phyloP scores from a whole-genome alignment of 495 filamentous ascomycete genomes.

The Daldinia grandis region DNA sequence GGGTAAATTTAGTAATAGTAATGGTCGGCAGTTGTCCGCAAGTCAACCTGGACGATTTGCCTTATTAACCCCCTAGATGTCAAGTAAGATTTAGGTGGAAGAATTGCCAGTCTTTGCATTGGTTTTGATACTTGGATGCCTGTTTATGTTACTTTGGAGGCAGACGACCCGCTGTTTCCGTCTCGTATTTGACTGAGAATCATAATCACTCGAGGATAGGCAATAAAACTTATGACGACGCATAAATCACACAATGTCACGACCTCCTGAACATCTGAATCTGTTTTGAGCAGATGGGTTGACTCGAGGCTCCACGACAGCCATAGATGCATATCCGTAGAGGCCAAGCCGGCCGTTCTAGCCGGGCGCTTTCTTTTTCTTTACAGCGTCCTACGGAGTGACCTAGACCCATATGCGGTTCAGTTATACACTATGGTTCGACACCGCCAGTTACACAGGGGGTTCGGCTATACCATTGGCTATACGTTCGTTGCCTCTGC shows the following conservation, averaged over 20 bases:
- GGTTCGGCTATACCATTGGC: slow-evolving; percentile 12
- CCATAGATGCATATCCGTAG: slow-evolving; percentile 8
- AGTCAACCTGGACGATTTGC: slow-evolving; percentile 6
- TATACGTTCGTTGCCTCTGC: slow-evolving; percentile 3
- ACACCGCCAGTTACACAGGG: slow-evolving; percentile 20
- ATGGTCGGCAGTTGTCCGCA: slow-evolving; percentile 12
- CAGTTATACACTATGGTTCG: slow-evolving; percentile 19
- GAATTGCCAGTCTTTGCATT: neutral
- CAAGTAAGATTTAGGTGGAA: neutral
- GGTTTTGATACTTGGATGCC: slow-evolving; percentile 1
- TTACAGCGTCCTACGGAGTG: slow-evolving; percentile 24
- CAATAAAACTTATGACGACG: slow-evolving; percentile 8
- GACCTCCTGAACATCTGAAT: slow-evolving; percentile 19
- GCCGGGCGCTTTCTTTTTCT: slow-evolving; percentile 1
- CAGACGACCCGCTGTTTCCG: slow-evolving; percentile 17
- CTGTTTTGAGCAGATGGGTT: slow-evolving; percentile 15
- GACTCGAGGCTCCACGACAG: slow-evolving; percentile 34
- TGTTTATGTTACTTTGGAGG: neutral
- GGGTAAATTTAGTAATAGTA: slow-evolving; percentile 4
- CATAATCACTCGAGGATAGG: slow-evolving; percentile 4
- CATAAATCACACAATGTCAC: slow-evolving; percentile 9
- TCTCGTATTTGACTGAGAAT: slow-evolving; percentile 9
- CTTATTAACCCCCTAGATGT: slow-evolving; percentile 1
- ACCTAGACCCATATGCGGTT: neutral
- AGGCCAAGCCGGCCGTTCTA: slow-evolving; percentile 20